Conservation (phyloP, 768 basidiomycete species). For the Suillus subaureus region DNA sequence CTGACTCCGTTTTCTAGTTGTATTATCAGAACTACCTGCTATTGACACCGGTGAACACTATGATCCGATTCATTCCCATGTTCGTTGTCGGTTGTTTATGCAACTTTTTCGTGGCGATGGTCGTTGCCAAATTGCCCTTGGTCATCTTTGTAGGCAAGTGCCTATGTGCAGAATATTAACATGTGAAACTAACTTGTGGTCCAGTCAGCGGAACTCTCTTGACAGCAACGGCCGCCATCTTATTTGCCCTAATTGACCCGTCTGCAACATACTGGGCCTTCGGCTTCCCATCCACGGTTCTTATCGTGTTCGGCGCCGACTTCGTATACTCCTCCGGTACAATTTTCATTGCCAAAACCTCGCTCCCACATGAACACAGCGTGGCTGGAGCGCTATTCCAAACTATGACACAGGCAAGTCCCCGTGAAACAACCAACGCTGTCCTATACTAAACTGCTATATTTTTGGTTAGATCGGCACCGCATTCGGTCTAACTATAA, state of each 20-base stretch:
- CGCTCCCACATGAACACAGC: constrained; percentile 70
- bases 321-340: constrained; percentile 76
- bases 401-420: constrained; percentile 69
- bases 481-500: constrained; percentile 68
- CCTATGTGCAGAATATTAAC: too few species aligned
- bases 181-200: constrained; percentile 7
- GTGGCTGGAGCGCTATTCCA: constrained; percentile 77
- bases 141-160: constrained; percentile 55
- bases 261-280: constrained; percentile 69
- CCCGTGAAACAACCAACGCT: background rate
- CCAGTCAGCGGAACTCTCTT: constrained; percentile 56
- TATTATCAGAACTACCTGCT: constrained; percentile 71
- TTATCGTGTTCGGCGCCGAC: constrained; percentile 75
- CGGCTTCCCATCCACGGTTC: constrained; percentile 66
- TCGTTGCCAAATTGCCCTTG: constrained; percentile 57
- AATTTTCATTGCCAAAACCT: constrained; percentile 71
- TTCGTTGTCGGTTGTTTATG: constrained; percentile 62
- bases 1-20: constrained; percentile 40
- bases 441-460: background rate
- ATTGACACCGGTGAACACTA: constrained; percentile 58
- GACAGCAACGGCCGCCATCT: constrained; percentile 57
- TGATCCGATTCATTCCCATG: constrained; percentile 73
- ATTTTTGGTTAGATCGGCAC: constrained; percentile 55
- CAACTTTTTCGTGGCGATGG: constrained; percentile 64
- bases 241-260: constrained; percentile 70